These are phyloP conservation scores for Candida krabiensis DNA, from an alignment of 805 yeast genomes.

Conservation along the genomic window DNA sequence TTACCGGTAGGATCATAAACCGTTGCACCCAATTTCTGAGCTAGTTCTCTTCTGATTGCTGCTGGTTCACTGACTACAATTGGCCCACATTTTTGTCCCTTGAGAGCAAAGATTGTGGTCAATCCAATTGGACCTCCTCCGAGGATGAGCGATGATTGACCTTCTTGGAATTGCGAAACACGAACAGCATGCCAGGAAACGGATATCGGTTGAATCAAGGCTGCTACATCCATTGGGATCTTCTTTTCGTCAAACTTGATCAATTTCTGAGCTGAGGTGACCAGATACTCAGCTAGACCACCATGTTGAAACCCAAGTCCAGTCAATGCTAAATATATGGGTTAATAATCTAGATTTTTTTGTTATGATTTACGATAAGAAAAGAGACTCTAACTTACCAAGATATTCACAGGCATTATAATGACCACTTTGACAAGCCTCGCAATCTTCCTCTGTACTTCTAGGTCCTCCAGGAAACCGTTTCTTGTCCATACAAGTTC, in stretches of 20 bases:
- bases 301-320: constrained; percentile 62
- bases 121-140: constrained; percentile 69
- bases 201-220: constrained; percentile 56
- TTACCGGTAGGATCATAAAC: constrained; percentile 36
- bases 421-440: constrained; percentile 48
- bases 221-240: constrained; percentile 53
- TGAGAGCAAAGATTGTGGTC: constrained; percentile 53
- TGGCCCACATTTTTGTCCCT: constrained; percentile 47
- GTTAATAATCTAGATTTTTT: background rate
- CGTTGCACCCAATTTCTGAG: constrained; percentile 48
- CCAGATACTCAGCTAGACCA: constrained; percentile 44
- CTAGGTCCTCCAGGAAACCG: constrained; percentile 20
- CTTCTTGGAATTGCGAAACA: constrained; percentile 41
- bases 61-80: constrained; percentile 66
- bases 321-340: constrained; percentile 35
- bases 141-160: constrained; percentile 48
- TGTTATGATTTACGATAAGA: background rate
- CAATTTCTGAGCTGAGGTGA: constrained; percentile 39
- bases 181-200: constrained; percentile 61
- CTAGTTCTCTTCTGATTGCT: constrained; percentile 57
- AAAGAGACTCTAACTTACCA: constrained; percentile 2
- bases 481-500: constrained; percentile 47
- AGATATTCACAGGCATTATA: constrained; percentile 53
- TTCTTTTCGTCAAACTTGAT: constrained; percentile 37
- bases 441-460: constrained; percentile 33